Evolutionary conservation across 2,329 filamentous ascomycete species (phyloP), one percentile per base, ranked within the genome.

Genomic region (Sporothrix inflata): DNA sequence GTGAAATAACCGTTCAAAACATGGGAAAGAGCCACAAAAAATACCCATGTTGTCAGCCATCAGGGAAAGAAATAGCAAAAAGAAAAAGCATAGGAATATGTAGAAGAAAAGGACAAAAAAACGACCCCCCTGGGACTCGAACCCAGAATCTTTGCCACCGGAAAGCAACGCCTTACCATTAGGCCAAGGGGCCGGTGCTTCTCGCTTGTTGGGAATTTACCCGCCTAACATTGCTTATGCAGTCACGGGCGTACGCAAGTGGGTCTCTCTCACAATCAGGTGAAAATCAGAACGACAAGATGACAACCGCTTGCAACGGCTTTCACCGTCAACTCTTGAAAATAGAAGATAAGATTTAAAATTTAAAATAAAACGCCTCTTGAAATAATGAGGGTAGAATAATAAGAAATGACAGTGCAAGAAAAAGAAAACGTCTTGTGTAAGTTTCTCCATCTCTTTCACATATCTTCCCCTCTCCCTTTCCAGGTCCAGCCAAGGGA

Each of bases 31-130:
- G 40, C 4, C 40, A 14, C 9, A 11, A 42, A 42, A 7, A 34
- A 34, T 6, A 3, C 30, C 30, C 6, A 6, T 34, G 30, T 34
- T 34, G 30, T 34, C 30, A 6, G 6, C 30, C 30, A 34, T 34
- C 3, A 34, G 30, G 24, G 55, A 42, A 24, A 55, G n/a, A 49
- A 40, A 51, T 24, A 19, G 65, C 57, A n/a, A 24, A 21, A 30
- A 47, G 19, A 1, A 61, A 9, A 38, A 40, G 12, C 38, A 12
- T 1, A 45, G 8, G 47, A 45, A n/a, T 9, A 49, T 7, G 8
- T 51, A 60, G 40, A 12, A 60, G 19, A 70, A 24, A 8, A 19
- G 12, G 24, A 21, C 81, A 9, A 87, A 78, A 72, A 72, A 71
- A 51, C 74, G 74, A 75, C 70, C 74, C 72, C 71, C 73, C 72